Base-by-base conservation (phyloP, 2,329 filamentous ascomycete species). In the Fusarium luffae region DNA sequence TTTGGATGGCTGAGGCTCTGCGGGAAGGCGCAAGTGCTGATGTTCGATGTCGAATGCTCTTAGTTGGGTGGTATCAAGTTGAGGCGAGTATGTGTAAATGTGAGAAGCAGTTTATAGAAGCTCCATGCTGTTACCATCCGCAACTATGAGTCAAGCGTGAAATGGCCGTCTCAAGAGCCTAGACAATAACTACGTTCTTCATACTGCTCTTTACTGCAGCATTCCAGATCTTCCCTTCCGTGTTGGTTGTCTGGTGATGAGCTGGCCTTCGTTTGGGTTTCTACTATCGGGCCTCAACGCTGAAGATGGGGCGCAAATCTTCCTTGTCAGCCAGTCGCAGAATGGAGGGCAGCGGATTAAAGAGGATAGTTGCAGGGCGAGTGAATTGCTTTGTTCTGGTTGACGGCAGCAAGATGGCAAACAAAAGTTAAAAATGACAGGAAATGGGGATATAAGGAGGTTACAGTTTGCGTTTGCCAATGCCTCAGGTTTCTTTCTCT, bases 1-100 rank as follows among this genome's bases (percentile, higher is more conserved):
- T 43, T 58, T 70, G 67, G 63, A 54, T 70, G 67, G 67, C 58
- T 68, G 67, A 70, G 67, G 67, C 67, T 70, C 67, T 70, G 67
- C 67, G 67, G 67, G 63, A 70, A 68, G 58, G 63, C 64, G 40
- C 42, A 55, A 41, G 51, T 55, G 44, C 54, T 63, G 48, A 34
- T 50, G 40, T 56, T 37, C 50, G 49, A 44, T 40, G 19, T 51
- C 47, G 37, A 34, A 42, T 61, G 49, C 54, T 54, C 28, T 48
- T 69, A 56, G 44, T 43, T 32, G 48, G 67, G 67, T 60, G 58
- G 67, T 70, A 68, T 66, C 58, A 70, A 64, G 63, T 68, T 70
- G 58, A 54, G 43, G 27, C 11, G 27, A 51, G 63, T 37, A 48
- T 41, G 68, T 70, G 68, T 37, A 27, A 70, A 65, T 70, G 40